Conservation (phyloP, 257 asterid species). For the Leonotis leonurus region DNA sequence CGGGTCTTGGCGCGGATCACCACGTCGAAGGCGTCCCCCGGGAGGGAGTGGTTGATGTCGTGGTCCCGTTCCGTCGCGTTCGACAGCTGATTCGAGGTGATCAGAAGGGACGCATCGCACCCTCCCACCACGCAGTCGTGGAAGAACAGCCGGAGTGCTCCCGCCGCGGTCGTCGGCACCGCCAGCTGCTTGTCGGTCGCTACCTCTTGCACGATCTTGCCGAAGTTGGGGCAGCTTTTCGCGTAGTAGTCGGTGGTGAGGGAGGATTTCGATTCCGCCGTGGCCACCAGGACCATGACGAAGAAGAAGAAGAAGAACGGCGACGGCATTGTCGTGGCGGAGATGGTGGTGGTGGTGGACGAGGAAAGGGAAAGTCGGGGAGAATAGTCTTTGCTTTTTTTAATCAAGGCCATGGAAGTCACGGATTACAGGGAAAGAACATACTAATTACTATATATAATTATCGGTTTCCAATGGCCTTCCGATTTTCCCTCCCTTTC, state of each 20-base stretch:
- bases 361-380: background rate
- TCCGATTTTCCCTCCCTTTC: no score
- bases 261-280: conserved; percentile 20
- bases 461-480: no score
- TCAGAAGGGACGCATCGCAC: conserved; percentile 77
- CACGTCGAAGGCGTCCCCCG: conserved; percentile 82
- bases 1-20: conserved; percentile 54
- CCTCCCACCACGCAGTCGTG: conserved; percentile 90
- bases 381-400: no score
- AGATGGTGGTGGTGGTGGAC: conserved; percentile 16
- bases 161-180: conserved; percentile 78
- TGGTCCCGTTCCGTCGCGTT: conserved; percentile 59
- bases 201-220: conserved; percentile 36
- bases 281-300: background rate
- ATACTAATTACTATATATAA: no score
- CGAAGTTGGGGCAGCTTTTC: conserved; percentile 58
- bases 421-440: no score
- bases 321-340: conserved; percentile 32
- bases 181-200: conserved; percentile 57
- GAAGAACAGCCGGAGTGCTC: conserved; percentile 79
- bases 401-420: background rate
- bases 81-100: no score
- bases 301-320: conserved; percentile 7
- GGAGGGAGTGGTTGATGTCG: conserved; percentile 61
- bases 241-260: conserved; percentile 53